Evolutionary conservation across 2,329 filamentous ascomycete genomes (phyloP), one percentile per base, ranked within the genome.

Genomic region (Fusarium pilosicola): DNA sequence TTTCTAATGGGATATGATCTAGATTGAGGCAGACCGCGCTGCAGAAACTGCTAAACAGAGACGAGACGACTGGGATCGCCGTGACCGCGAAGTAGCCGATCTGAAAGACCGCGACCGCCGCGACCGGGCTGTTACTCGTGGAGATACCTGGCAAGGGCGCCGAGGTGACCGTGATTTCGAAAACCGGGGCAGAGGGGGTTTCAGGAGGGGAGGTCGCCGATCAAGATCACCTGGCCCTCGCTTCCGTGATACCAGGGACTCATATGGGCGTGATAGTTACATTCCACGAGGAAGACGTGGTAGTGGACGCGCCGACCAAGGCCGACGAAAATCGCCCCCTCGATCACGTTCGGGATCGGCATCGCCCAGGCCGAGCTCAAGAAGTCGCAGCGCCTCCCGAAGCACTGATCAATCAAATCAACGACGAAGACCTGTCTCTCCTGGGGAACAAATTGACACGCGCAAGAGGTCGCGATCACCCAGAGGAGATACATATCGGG

Each of bases 21-120:
- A 95, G 94, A 90, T 94, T 58, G 92, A 97, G 79, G 93, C 94
- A 41, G 94, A 96, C 76, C 93, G 92, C 81, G 92, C 92, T 48
- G 93, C 93, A 34, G 93, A 96, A 79, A 91, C 93, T 79, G 89
- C 90, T 34, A 91, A 92, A 62, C 88, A 88, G 61, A 90, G 91
- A 76, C 91, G 92, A 73, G 93, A 96, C 78, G 89, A 92, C 63
- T 88, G 93, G 67, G 88, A 91, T 75, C 87, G 89, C 56, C 91
- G 93, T 65, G 93, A 96, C 68, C 90, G 90, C 70, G 92, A 94
- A 59, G 78, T 94, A 46, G 88, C 92, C 72, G 87, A 88, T 45
- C 85, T 94, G 61, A 89, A 93, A 79, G 90, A 93, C 65, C 87
- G 88, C 65, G 91, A 93, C 61, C 86, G 88, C 54, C 85, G 87